Evolutionary conservation across 768 basidiomycete species (phyloP).

Genomic region (Mycena latifolia): DNA sequence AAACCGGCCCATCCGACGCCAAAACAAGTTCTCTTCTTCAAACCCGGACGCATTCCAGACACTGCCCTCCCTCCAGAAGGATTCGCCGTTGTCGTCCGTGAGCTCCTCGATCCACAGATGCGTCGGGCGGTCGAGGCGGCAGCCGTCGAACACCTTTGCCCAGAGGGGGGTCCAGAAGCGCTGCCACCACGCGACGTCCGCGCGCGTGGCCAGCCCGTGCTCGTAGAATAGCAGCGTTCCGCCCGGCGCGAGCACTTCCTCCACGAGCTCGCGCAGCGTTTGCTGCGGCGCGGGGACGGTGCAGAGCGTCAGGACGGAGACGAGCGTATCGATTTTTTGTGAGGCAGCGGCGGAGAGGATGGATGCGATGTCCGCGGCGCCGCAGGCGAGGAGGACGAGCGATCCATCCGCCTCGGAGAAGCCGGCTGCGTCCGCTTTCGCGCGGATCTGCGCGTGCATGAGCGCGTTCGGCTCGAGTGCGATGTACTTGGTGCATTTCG

Average conservation of each 20-base stretch:
- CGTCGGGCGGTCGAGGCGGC: conserved; percentile 69
- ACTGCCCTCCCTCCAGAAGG: conserved; percentile 62
- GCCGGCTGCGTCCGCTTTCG: conserved; percentile 61
- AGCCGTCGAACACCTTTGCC: conserved; percentile 70
- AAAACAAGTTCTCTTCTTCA: conserved; percentile 66
- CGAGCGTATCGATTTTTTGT: conserved; percentile 64
- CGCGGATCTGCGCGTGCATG: conserved; percentile 72
- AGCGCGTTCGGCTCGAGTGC: conserved; percentile 77
- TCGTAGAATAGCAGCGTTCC: conserved; percentile 77
- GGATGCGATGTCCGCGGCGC: conserved; percentile 67
- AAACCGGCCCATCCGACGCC: conserved; percentile 68
- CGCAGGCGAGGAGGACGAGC: conserved; percentile 70
- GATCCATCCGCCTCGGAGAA: conserved; percentile 67
- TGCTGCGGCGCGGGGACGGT: conserved; percentile 67
- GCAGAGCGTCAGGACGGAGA: conserved; percentile 76
- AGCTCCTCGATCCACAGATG: conserved; percentile 59
- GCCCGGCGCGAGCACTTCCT: conserved; percentile 69
- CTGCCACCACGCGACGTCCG: conserved; percentile 80
- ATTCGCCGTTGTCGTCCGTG: conserved; percentile 44
- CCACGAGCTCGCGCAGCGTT: conserved; percentile 60
- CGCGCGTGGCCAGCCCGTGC: conserved; percentile 67
- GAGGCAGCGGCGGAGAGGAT: conserved; percentile 55
- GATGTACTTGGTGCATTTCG: conserved; percentile 71
- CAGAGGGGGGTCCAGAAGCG: conserved; percentile 79
- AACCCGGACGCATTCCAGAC: conserved; percentile 57